Percentiles rank a stretch among this genome's conserved stretches.
phyloP scores from a whole-genome alignment of 495 filamentous ascomycete genomes.

The Patellaria atrata region DNA sequence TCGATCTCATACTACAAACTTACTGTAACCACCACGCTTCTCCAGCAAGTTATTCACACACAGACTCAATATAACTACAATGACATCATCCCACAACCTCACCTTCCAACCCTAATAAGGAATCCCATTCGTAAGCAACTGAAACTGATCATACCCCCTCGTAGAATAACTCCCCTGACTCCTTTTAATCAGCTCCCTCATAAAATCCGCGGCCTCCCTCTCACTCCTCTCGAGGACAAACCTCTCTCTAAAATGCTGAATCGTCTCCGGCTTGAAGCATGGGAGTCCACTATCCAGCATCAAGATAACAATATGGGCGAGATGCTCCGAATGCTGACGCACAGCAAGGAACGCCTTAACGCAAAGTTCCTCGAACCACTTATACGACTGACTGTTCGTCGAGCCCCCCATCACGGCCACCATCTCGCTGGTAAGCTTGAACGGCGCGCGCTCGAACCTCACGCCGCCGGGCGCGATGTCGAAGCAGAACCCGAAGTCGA shows the following conservation, averaged over 20 bases:
- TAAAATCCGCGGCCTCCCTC: constrained; percentile 87
- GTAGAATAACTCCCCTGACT: constrained; percentile 81
- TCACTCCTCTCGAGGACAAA: constrained; percentile 91
- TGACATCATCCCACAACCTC: background rate
- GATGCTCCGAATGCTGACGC: constrained; percentile 71
- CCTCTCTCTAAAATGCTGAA: constrained; percentile 80
- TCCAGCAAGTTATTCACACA: too few species aligned
- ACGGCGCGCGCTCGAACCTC: constrained; percentile 91
- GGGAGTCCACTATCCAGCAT: constrained; percentile 96
- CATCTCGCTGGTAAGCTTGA: constrained; percentile 97
- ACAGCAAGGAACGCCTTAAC: constrained; percentile 90
- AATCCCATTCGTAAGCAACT: constrained; percentile 93
- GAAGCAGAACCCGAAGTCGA: constrained; percentile 99
- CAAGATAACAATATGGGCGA: constrained; percentile 73
- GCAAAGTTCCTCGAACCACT: constrained; percentile 91
- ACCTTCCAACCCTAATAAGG: constrained; percentile 46
- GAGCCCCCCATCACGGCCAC: constrained; percentile 90
- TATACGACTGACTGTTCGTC: constrained; percentile 71
- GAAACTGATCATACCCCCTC: constrained; percentile 91
- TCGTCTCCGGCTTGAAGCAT: constrained; percentile 94
- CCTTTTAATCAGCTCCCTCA: constrained; percentile 74
- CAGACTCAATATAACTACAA: background rate
- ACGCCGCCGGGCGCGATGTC: constrained; percentile 96
- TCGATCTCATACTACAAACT: too few species aligned
- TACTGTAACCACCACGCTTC: too few species aligned